Evolutionary conservation across 371 early-diverging fungal genomes (phyloP).

Genomic region (Saksenaea oblongispora): DNA sequence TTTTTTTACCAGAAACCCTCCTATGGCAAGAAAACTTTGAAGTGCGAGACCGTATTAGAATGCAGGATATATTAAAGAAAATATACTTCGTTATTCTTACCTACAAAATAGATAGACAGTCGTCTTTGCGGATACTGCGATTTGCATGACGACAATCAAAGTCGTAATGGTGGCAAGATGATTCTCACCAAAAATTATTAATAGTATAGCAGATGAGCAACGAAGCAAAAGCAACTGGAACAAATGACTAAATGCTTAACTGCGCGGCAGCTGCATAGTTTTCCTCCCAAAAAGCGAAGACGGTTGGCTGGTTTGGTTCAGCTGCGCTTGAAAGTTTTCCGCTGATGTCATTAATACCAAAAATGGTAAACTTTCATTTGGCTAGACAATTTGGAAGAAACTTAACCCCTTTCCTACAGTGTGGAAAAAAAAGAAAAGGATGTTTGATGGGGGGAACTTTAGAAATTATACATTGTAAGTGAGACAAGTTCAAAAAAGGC

Average conservation of each 20-base stretch:
- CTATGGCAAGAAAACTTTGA: neutral
- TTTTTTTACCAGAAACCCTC: neutral
- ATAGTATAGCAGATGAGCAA: neutral
- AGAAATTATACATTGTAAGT: neutral
- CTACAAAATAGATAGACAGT: neutral
- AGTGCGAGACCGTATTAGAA: neutral
- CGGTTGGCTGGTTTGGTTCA: neutral
- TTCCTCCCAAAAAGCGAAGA: neutral
- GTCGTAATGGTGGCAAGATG: neutral
- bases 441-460: neutral
- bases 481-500: slow-evolving; percentile 1
- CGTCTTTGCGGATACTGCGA: neutral
- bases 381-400: neutral
- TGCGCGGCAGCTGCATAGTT: neutral
- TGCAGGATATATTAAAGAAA: neutral
- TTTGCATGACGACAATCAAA: neutral
- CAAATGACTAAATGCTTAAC: neutral
- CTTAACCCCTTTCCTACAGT: neutral
- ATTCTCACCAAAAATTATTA: neutral
- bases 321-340: neutral
- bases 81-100: neutral
- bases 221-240: neutral
- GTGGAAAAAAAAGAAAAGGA: neutral
- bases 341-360: neutral
- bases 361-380: neutral